Evolutionary conservation across 2,329 filamentous ascomycete genomes (phyloP).

Genomic region (Fusarium annulatum): DNA sequence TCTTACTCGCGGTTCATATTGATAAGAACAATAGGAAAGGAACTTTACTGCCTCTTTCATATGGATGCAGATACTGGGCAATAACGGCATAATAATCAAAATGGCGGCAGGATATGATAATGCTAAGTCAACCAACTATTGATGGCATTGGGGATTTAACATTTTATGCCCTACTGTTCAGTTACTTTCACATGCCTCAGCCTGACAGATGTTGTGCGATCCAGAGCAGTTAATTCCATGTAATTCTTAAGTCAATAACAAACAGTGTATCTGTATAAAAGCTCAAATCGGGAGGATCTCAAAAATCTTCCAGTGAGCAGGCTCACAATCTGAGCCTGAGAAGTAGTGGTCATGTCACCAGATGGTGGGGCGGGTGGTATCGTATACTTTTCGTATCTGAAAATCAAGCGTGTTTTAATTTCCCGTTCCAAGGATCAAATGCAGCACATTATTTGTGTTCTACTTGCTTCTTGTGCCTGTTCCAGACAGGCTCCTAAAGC

Average conservation of each 20-base stretch:
- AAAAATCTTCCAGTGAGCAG: conserved; percentile 12
- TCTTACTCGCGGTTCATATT: background rate
- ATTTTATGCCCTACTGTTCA: background rate
- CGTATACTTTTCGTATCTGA: conserved; percentile 35
- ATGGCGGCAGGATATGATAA: background rate
- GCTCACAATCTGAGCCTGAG: conserved; percentile 18
- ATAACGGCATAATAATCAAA: background rate
- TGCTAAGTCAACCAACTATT: background rate
- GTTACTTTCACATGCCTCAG: background rate
- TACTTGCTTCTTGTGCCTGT: background rate
- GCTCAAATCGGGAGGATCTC: conserved; percentile 13
- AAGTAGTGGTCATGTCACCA: conserved; percentile 18
- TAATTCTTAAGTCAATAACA: conserved; percentile 3
- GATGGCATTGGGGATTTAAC: background rate
- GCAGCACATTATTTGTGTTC: conserved; percentile 13
- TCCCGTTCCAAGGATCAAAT: conserved; percentile 24
- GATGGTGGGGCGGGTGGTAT: conserved; percentile 24
- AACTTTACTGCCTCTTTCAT: background rate
- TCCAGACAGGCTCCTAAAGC: conserved; percentile 32
- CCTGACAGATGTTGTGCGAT: background rate
- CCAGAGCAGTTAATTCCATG: background rate
- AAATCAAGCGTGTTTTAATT: conserved; percentile 23
- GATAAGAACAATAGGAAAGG: background rate
- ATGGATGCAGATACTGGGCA: background rate
- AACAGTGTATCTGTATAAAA: conserved; percentile 31